A percentile compares a stretch with the other conserved stretches of the same genome.
Conservation (phyloP, 2,329 filamentous ascomycete species). For the Aspergillus intermedius region DNA sequence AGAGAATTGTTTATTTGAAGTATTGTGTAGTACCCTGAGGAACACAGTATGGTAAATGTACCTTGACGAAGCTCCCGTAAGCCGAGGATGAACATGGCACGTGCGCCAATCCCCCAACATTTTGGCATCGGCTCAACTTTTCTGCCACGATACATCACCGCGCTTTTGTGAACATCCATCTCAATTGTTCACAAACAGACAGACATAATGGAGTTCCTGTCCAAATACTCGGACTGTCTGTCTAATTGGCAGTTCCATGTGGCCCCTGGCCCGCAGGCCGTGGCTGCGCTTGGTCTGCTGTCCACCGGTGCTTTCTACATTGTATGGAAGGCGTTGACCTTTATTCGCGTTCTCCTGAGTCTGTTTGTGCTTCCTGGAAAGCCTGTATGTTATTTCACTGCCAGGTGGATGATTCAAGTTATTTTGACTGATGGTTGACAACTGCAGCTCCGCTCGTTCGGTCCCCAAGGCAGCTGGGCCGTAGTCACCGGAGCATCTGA, state of each 20-base stretch:
- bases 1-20: too few species aligned
- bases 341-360: slow-evolving; percentile 57
- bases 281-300: slow-evolving; percentile 31
- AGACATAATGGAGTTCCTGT: slow-evolving; percentile 24
- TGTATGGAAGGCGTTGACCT: slow-evolving; percentile 51
- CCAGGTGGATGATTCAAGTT: background rate
- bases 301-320: slow-evolving; percentile 54
- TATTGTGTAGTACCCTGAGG: too few species aligned
- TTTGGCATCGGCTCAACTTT: background rate
- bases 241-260: slow-evolving; percentile 30
- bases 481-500: slow-evolving; percentile 93
- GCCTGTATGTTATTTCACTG: slow-evolving; percentile 31
- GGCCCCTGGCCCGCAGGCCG: slow-evolving; percentile 31
- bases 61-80: background rate
- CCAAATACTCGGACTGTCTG: slow-evolving; percentile 24
- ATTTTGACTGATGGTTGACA: slow-evolving; percentile 10
- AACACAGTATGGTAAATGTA: background rate
- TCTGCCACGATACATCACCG: background rate
- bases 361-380: slow-evolving; percentile 59
- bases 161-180: background rate
- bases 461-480: slow-evolving; percentile 86
- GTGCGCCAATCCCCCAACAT: slow-evolving; percentile 1
- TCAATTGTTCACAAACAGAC: background rate
- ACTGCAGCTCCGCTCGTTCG: slow-evolving; percentile 75
- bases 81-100: slow-evolving; percentile 6